Base-by-base conservation (phyloP, 2,329 filamentous ascomycete genomes). In the Nigrospora oryzae region DNA sequence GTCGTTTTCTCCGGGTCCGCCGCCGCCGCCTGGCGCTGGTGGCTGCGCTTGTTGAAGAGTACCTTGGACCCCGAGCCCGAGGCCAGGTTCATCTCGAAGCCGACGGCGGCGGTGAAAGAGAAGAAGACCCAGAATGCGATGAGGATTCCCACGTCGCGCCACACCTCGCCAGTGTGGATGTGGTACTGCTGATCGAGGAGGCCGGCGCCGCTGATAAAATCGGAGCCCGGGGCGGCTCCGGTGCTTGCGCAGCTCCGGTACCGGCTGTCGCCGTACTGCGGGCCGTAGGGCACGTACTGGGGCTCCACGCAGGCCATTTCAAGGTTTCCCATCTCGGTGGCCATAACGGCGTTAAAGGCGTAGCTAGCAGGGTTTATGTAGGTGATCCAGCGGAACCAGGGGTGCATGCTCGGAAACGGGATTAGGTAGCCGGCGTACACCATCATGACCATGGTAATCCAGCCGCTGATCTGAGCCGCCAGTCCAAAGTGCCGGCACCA, bases 141-240 rank as follows among this genome's bases (percentile, higher is more conserved):
- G 1, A 93, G 65, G 3, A 90, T 81, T 31, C 84, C 86, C 55
- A 86, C 89, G 59, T 91, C 89, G 4, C 86, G 79, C 83, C 84
- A 87, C 6, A 83, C 64, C 51, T 87, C 74, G 1, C 65, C 62
- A 2, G 73, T 63, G 6, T 63, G 67, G 56, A 85, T 87, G 3
- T 66, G 60, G 51, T 77, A 83, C 5, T 61, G 68, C 8, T 62
- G 61, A 23, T 54, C 51, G 39, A 86, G 65, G 43, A 81, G 86
- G 1, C 63, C 64, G 12, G 73, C 67, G 0, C 83, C 83, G 0
- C 64, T 55, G 7, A 87, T 75, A 2, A 57, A 56, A 0, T 56
- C 49, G 8, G 63, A 61, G 14, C 79, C 79, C 3, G 70, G 63
- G 0, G 62, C 56, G 0, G 80, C 71, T 1, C 77, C 75, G 5